Evolutionary conservation across 148 eudicot genomes (phyloP), one percentile per base, ranked within the genome.

Genomic region (Vaccinium darrowii): DNA sequence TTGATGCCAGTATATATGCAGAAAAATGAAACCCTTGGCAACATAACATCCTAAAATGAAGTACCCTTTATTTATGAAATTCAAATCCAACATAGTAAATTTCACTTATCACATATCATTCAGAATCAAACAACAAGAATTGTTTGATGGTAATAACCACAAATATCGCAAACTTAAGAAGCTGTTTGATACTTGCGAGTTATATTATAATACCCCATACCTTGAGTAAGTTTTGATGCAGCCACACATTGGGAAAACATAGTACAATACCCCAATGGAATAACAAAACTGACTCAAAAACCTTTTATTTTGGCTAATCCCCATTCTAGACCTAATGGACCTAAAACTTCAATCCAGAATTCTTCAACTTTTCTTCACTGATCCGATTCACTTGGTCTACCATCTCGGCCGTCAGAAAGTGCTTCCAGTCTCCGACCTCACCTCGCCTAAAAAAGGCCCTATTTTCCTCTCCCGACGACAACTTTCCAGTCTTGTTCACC

Each of bases 401-500:
- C 83, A 81, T 81, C 36, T 81, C 83, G 0, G 58, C 83, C 36
- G 83, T 63, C 75, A 81, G 14, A 5, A 62, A 63, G 14, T 81
- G 63, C 74, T 62, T 63, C 83, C 83, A 63, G 75, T 81, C 83
- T 21, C 86, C 89, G 1, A 87, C 86, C 57, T 76, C 72, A 2
- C 86, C 86, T 16, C 79, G 72, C 72, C 89, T 43, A 16, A 87
- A 87, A 15, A 80, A 87, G 1, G 54, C 75, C 1, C 39, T 56
- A 5, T 87, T 84, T 33, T 81, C 86, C 60, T 49, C 53, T 50
- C 79, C 52, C 0, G 84, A 27, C 23, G 6, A 74, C 43, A 36
- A 19, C 18, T 75, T 52, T 50, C 89, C 86, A 19, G 10, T 81
- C 74, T 84, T 87, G 57, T 87, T 87, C 79, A 87, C 89, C 82